phyloP scores from a whole-genome alignment of 1,284 basidiomycete species.

The Cryptococcus sp. region DNA sequence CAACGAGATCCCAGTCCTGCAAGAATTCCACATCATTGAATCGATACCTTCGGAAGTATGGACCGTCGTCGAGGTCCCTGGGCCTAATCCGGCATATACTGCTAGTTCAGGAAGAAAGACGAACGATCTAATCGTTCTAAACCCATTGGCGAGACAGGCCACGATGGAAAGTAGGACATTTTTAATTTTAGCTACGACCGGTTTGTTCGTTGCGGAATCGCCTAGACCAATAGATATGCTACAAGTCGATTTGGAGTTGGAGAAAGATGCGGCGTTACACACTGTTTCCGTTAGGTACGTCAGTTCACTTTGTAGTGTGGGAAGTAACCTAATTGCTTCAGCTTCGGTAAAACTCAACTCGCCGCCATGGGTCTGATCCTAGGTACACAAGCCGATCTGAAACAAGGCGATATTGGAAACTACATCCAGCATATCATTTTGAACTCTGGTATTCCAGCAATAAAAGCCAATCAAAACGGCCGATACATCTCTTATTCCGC shows the following conservation, averaged over 20 bases:
- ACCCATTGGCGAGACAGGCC: constrained; percentile 30
- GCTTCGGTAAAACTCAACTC: constrained; percentile 36
- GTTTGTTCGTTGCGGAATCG: constrained; percentile 27
- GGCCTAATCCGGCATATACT: constrained; percentile 23
- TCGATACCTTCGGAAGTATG: constrained; percentile 74
- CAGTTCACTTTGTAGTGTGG: neutral
- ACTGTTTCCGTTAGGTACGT: constrained; percentile 19
- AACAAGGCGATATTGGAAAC: constrained; percentile 24
- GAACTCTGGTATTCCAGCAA: constrained; percentile 20
- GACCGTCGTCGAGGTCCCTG: constrained; percentile 58
- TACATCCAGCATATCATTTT: constrained; percentile 29
- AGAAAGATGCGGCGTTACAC: constrained; percentile 31
- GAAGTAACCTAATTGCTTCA: constrained; percentile 1
- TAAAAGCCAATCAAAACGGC: constrained; percentile 23
- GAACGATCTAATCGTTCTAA: constrained; percentile 24
- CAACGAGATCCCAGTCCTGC: constrained; percentile 19
- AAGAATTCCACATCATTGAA: constrained; percentile 45
- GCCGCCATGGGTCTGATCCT: constrained; percentile 37
- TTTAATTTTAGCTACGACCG: constrained; percentile 36
- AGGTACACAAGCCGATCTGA: constrained; percentile 20
- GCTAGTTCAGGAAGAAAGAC: constrained; percentile 8
- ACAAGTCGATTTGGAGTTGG: constrained; percentile 28
- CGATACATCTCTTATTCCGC: constrained; percentile 67
- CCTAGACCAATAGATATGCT: constrained; percentile 41
- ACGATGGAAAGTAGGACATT: constrained; percentile 28